phyloP scores from a whole-genome alignment of 73 alveolate species.

The Uronychia setigera region DNA sequence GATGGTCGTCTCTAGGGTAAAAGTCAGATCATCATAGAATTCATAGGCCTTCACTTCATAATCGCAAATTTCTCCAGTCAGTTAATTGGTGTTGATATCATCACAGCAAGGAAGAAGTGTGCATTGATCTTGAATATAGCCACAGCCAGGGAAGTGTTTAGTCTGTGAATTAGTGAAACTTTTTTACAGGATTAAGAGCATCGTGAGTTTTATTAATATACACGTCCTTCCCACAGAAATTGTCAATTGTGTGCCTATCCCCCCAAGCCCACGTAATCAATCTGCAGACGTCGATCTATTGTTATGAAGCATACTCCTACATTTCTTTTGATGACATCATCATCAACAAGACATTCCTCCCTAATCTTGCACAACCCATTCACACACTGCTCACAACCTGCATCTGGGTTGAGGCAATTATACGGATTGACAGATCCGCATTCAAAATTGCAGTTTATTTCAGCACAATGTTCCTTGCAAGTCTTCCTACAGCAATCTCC shows the following conservation, averaged over 20 bases:
- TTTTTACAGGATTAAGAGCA: constrained; percentile 35
- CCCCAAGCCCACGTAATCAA: constrained; percentile 69
- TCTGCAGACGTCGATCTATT: constrained; percentile 33
- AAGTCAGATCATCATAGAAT: constrained; percentile 57
- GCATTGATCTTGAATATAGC: constrained; percentile 60
- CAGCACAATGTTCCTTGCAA: constrained; percentile 54
- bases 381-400: constrained; percentile 66
- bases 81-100: constrained; percentile 51
- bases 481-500: constrained; percentile 80
- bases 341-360: constrained; percentile 38
- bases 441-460: not conserved
- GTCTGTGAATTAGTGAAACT: not conserved
- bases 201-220: constrained; percentile 57
- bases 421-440: constrained; percentile 28
- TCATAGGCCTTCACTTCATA: constrained; percentile 13
- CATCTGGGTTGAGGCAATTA: constrained; percentile 59
- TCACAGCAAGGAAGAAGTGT: constrained; percentile 74
- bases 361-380: constrained; percentile 67
- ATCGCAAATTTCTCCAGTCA: constrained; percentile 41
- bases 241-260: constrained; percentile 66
- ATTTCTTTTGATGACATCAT: constrained; percentile 32
- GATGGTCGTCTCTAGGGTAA: not conserved
- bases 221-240: constrained; percentile 82
- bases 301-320: constrained; percentile 11
- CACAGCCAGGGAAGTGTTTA: constrained; percentile 85